Evolutionary conservation across 257 asterid species (phyloP), one percentile per base, ranked within the genome.

Genomic region (Solanum sitiens): DNA sequence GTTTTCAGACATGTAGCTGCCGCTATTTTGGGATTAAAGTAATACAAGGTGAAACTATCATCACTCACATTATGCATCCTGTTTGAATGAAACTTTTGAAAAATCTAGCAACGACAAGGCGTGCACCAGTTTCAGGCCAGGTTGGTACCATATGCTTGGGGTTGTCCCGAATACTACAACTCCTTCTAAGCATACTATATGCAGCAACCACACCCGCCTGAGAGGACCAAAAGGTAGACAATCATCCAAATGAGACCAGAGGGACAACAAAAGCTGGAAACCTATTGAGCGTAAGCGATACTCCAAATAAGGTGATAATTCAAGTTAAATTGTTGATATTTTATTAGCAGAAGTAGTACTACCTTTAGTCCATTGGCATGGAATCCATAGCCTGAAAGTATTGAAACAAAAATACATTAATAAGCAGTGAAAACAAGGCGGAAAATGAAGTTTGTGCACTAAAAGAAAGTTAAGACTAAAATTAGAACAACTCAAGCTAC

Each of bases 121-220:
- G 96, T 12, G 98, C 99, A 83, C 98, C 98, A 0, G 93, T 90
- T 90, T 95, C 95, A 40, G 89, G 89, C 99, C 96, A 97, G 14
- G 99, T 90, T 1, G 92, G 94, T 44, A 93, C 96, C 98, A 94
- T 95, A 87, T 91, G 94, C 74, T 86, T 93, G 9, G 98, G 95
- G 87, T 94, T 91, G 88, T 87, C 45, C 83, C 83, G 89, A 87
- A 91, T 86, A 14, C 80, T 72, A 76, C 88, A 89, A 6, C 74
- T 88, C 84, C 83, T 92, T 79, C 85, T 37, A 4, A 96, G 94
- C 71, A 96, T 80, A 86, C 93, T 89, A 63, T 94, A 90, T 83
- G 95, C 98, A 74, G 98, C 98, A 86, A 90, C 87, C 47, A 91
- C 84, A 86, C 98, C 98, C 11, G 95, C 99, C 98, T 96, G 85